Conservation (phyloP, 805 yeast genomes). For the Phaffomyces opuntiae region DNA sequence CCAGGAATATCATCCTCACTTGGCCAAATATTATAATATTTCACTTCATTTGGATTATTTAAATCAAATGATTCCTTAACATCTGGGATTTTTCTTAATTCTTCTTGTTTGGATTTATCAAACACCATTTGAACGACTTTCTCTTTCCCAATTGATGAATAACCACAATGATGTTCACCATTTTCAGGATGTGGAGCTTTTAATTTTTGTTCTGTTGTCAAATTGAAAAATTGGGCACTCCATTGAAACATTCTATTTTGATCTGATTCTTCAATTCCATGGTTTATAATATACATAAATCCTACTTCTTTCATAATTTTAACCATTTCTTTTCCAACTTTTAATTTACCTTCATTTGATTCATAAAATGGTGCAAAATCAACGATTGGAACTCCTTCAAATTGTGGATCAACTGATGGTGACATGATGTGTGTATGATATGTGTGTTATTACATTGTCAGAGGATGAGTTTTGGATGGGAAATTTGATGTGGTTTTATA, state of each 20-base stretch:
- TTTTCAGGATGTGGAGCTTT: conserved; percentile 23
- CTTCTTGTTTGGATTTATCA: conserved; percentile 11
- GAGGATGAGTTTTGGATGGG: too few relatives aligned
- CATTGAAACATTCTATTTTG: conserved; percentile 18
- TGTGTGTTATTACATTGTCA: too few relatives aligned
- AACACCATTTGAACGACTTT: conserved; percentile 25
- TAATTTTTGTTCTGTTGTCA: conserved; percentile 10
- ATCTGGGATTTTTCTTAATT: conserved; percentile 20
- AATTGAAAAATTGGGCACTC: conserved; percentile 16
- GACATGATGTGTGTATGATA: not conserved
- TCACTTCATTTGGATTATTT: conserved; percentile 15
- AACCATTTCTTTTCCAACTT: conserved; percentile 21
- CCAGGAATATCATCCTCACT: conserved; percentile 20
- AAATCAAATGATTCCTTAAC: conserved; percentile 24
- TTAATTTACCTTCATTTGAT: conserved; percentile 11
- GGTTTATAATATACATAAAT: conserved; percentile 21
- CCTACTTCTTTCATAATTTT: conserved; percentile 20
- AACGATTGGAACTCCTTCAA: conserved; percentile 21
- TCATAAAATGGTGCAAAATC: conserved; percentile 26
- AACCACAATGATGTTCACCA: conserved; percentile 24
- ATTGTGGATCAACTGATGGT: not conserved
- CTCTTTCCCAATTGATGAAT: conserved; percentile 23
- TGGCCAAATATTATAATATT: conserved; percentile 23
- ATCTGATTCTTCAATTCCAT: conserved; percentile 15
- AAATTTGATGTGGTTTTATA: too few relatives aligned